Conservation (phyloP, 2,329 filamentous ascomycete genomes). For the Neofusicoccum cordaticola region DNA sequence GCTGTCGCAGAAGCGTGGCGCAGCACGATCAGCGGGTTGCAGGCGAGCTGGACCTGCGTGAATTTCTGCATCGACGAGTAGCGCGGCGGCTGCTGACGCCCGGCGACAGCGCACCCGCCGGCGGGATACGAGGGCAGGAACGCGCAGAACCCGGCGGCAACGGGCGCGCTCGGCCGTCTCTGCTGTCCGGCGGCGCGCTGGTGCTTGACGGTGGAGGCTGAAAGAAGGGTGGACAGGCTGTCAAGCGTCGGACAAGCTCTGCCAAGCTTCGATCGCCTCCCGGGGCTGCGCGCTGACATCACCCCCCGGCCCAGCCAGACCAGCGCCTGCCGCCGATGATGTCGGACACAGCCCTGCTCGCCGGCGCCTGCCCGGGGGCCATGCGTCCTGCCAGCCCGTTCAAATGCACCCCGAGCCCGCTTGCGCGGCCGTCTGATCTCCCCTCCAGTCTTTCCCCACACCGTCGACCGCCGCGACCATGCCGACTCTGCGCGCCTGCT, state of each 20-base stretch:
- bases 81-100: background rate
- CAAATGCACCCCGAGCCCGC: background rate
- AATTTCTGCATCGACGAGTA: background rate
- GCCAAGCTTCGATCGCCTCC: constrained; percentile 8
- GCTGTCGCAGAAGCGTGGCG: background rate
- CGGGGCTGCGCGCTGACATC: background rate
- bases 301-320: background rate
- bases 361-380: background rate
- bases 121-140: background rate
- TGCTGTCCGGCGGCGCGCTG: too few relatives aligned
- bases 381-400: background rate
- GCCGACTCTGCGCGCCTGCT: background rate
- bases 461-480: background rate
- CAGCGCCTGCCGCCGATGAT: background rate
- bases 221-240: background rate
- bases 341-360: background rate
- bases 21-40: background rate
- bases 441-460: background rate
- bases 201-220: background rate
- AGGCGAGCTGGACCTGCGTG: background rate
- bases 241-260: background rate
- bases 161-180: background rate
- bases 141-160: background rate
- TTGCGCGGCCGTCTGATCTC: background rate
- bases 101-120: background rate